Evolutionary conservation across 1,139 yeast species (phyloP).

Genomic region (Candida smagusa): DNA sequence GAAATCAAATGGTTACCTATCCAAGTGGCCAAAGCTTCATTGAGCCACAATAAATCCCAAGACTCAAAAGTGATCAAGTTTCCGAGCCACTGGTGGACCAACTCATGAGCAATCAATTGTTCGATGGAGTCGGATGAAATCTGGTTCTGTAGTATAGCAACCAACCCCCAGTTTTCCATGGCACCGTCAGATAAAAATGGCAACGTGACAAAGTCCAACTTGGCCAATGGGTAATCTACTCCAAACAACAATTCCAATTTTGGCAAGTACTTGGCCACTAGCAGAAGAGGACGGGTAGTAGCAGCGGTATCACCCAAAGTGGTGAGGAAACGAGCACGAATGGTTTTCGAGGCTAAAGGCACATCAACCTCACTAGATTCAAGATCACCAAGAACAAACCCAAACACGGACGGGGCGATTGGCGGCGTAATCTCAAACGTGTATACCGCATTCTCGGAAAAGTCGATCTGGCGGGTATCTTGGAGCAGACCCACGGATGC

Average conservation of each 20-base stretch:
- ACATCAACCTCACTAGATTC: conserved; percentile 38
- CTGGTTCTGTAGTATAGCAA: conserved; percentile 55
- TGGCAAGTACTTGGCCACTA: conserved; percentile 47
- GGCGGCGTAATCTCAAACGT: conserved; percentile 52
- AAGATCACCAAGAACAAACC: conserved; percentile 64
- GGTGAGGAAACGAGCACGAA: conserved; percentile 53
- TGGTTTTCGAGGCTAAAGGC: conserved; percentile 7
- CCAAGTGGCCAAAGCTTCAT: conserved; percentile 75
- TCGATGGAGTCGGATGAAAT: conserved; percentile 40
- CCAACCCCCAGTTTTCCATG: conserved; percentile 75
- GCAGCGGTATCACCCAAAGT: conserved; percentile 49
- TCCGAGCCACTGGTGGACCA: conserved; percentile 79
- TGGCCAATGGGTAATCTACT: conserved; percentile 50
- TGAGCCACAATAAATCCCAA: conserved; percentile 69
- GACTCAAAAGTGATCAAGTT: conserved; percentile 61
- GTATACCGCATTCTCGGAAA: conserved; percentile 27
- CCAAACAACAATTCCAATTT: conserved; percentile 40
- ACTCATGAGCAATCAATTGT: conserved; percentile 64
- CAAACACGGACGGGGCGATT: conserved; percentile 60
- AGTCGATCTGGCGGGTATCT: conserved; percentile 16
- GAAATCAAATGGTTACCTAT: conserved; percentile 47
- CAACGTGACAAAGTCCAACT: conserved; percentile 61
- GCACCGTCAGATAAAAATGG: conserved; percentile 76
- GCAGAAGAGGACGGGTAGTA: conserved; percentile 44
- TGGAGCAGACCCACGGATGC: conserved; percentile 45